Conservation (phyloP, 148 eudicot genomes). For the Rhododendron ovatum region DNA sequence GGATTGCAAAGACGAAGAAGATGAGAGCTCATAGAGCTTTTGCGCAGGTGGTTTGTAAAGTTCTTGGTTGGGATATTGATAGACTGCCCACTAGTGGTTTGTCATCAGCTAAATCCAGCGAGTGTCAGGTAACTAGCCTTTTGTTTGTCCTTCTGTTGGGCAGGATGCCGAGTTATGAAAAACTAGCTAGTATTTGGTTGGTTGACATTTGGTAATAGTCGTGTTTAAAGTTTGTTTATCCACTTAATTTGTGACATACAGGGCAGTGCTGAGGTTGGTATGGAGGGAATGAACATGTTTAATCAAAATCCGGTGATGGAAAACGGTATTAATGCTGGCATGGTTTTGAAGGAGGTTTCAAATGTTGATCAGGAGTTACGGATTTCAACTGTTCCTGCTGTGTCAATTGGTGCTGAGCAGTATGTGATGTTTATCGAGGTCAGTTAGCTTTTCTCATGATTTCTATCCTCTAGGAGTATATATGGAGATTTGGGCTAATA, state of each 20-base stretch:
- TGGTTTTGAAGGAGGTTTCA: not conserved
- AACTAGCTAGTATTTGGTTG: not conserved
- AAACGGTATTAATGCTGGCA: not conserved
- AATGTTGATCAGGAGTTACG: slow-evolving; percentile 1
- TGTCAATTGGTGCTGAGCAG: not conserved
- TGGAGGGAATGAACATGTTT: not conserved
- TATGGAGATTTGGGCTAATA: not conserved
- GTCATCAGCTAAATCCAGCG: slow-evolving; percentile 10
- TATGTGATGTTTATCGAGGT: slow-evolving; percentile 26
- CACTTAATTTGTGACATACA: not conserved
- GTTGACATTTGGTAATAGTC: not conserved
- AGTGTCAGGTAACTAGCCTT: slow-evolving; percentile 16
- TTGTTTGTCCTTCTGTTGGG: not conserved
- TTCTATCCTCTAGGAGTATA: not conserved
- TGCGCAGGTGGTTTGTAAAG: slow-evolving; percentile 64
- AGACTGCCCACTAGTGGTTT: slow-evolving; percentile 36
- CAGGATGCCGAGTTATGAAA: not conserved
- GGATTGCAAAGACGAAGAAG: slow-evolving; percentile 64
- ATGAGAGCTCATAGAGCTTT: slow-evolving; percentile 67
- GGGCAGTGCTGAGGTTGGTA: slow-evolving; percentile 14
- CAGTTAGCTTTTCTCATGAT: slow-evolving; percentile 7
- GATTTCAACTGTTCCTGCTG: not conserved
- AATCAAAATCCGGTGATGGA: not conserved
- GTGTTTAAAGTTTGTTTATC: not conserved
- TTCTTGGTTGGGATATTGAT: slow-evolving; percentile 85